Evolutionary conservation across 768 basidiomycete species (phyloP).

Genomic region (Cyclocybe cylindracea): DNA sequence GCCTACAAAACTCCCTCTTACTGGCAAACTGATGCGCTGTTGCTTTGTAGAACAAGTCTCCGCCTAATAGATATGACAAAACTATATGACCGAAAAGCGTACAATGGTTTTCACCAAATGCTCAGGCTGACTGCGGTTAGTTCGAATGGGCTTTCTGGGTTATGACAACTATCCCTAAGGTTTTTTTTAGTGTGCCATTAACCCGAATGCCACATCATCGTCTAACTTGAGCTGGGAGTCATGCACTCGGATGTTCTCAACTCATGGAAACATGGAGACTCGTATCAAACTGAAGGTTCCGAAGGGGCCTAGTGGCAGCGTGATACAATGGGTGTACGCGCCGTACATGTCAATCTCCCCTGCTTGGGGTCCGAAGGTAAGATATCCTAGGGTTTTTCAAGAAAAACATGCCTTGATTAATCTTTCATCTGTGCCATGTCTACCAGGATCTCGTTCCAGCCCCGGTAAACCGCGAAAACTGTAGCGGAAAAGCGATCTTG

Average conservation of each 20-base stretch:
- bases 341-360: slow-evolving; percentile 27
- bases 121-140: slow-evolving; percentile 23
- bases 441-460: slow-evolving; percentile 31
- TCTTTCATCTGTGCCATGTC: not conserved
- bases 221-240: slow-evolving; percentile 19
- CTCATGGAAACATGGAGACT: slow-evolving; percentile 31
- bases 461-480: slow-evolving; percentile 32
- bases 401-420: not conserved
- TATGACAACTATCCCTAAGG: not conserved
- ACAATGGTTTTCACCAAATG: slow-evolving; percentile 24
- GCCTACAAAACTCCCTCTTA: not conserved
- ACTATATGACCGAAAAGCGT: slow-evolving; percentile 28
- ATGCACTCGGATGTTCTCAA: slow-evolving; percentile 24
- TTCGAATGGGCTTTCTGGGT: not conserved
- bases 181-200: slow-evolving; percentile 4
- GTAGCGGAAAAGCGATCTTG: not conserved
- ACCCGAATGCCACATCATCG: not conserved
- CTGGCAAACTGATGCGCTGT: not conserved
- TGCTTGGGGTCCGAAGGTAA: slow-evolving; percentile 32
- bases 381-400: not conserved
- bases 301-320: slow-evolving; percentile 16
- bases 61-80: slow-evolving; percentile 32
- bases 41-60: slow-evolving; percentile 32
- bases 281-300: slow-evolving; percentile 23
- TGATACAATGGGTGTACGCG: slow-evolving; percentile 32